A percentile compares a stretch with the other conserved stretches of the same genome.
Conservation (phyloP, 306 rosid genomes). For the Corylus americana region DNA sequence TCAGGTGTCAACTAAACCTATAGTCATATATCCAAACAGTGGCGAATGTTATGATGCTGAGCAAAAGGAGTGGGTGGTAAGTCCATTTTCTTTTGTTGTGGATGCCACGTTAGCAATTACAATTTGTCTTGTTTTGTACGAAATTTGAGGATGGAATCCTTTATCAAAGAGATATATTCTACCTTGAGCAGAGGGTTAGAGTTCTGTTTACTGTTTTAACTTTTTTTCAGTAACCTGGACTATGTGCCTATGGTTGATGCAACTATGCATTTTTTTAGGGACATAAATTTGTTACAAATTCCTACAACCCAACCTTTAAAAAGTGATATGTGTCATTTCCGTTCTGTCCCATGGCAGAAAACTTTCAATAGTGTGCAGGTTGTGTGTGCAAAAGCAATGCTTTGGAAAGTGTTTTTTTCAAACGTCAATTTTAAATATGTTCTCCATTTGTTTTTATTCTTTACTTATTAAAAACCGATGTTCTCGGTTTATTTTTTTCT, state of each 20-base stretch:
- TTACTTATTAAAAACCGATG: neutral
- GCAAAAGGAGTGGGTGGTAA: conserved; percentile 52
- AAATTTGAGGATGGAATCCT: conserved; percentile 3
- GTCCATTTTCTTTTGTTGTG: conserved; percentile 28
- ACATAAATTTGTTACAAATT: too few relatives aligned
- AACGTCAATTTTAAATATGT: neutral
- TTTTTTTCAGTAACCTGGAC: neutral
- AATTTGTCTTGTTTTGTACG: conserved; percentile 17
- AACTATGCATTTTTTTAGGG: neutral
- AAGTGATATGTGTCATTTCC: too few relatives aligned
- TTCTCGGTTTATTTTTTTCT: neutral
- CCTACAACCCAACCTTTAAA: too few relatives aligned
- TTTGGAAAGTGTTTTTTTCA: neutral
- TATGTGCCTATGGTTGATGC: neutral
- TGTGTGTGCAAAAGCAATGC: neutral
- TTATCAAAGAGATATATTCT: neutral
- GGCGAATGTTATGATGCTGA: conserved; percentile 57
- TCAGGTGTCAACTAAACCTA: conserved; percentile 55
- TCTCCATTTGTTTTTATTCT: neutral
- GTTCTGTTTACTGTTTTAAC: too few relatives aligned
- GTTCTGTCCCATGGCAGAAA: neutral
- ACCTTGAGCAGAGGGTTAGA: neutral
- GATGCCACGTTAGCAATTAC: neutral
- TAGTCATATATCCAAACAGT: conserved; percentile 58
- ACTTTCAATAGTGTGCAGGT: too few relatives aligned